A percentile compares a stretch with the other conserved stretches of the same genome.
phyloP scores from a whole-genome alignment of 257 asterid genomes.

The Lycium ferocissimum region DNA sequence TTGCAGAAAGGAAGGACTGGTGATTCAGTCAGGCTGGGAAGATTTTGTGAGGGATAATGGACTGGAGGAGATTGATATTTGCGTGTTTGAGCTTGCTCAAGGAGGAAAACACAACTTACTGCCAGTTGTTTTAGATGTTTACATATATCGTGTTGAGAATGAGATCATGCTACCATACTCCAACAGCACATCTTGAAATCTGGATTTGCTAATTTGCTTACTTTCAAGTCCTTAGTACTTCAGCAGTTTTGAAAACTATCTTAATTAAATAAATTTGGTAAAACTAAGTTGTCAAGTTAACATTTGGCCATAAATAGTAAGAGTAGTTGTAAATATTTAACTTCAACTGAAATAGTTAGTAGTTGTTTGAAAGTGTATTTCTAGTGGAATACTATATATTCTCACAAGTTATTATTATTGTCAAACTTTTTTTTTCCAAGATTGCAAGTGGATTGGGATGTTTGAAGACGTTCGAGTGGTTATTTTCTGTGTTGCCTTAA shows the following conservation, averaged over 20 bases:
- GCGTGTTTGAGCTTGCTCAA: constrained; percentile 27
- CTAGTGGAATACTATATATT: no score
- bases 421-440: constrained; percentile 38
- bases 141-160: constrained; percentile 6
- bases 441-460: constrained; percentile 95
- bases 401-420: not conserved
- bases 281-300: no score
- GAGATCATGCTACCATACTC: not conserved
- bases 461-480: constrained; percentile 80
- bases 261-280: no score
- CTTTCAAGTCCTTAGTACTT: not conserved
- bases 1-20: constrained; percentile 24
- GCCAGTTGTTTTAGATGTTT: constrained; percentile 20
- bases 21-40: constrained; percentile 28
- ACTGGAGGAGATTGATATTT: not conserved
- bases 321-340: no score
- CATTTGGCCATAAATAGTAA: no score
- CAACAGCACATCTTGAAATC: not conserved
- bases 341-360: not conserved
- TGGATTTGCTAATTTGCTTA: not conserved
- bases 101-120: constrained; percentile 24
- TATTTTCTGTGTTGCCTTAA: constrained; percentile 76
- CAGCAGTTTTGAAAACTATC: not conserved
- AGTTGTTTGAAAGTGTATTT: no score
- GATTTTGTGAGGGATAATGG: constrained; percentile 1